Evolutionary conservation across 768 basidiomycete genomes (phyloP), one percentile per base, ranked within the genome.

Genomic region (Tylopilus balloui): DNA sequence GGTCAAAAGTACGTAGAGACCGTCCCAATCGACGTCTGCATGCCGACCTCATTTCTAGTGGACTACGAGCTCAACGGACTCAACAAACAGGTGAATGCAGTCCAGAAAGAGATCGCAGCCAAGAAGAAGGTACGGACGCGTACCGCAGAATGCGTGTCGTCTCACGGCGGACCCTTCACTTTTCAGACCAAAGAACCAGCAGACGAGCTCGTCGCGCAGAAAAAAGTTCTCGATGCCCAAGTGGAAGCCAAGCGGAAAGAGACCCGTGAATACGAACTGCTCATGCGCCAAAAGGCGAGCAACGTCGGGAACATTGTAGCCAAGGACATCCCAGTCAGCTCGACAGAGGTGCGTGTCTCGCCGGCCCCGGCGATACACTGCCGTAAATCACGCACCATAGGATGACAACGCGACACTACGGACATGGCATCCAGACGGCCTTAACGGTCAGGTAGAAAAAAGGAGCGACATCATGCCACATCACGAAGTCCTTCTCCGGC

Each of bases 261-360:
- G 61, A 74, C 86, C 1, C 84, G 80, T 51, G 88, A 90, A 39
- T 81, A 83, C 50, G 91, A 94, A 68, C 63, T 69, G 4, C 73
- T 74, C 58, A 88, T 99, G 89, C 78, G 86, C 44, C 77, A 78
- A 55, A 90, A 84, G 66, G 92, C 90, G 29, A 74, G 80, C 54
- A 80, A 76, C 27, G 84, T 96, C 54, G 96, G 96, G 4, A 99
- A 99, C 66, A 81, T 98, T 51, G 92, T 99, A 12, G 91, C 89
- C 45, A 84, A 86, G 60, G 76, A 78, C 36, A 93, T 84, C 2
- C 92, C 92, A 3, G 80, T 94, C 56, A 92, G 88, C 69, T 59
- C 78, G 68, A 92, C 88, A 19, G 95, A 99, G 80, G 93, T 93
- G 21, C 37, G 37, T 25, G 1, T 44, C 10, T 25, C 17, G 10